A percentile compares a stretch with the other conserved stretches of the same genome.
phyloP scores from a whole-genome alignment of 75 land plant genomes.

The Pinus tabuliformis region DNA sequence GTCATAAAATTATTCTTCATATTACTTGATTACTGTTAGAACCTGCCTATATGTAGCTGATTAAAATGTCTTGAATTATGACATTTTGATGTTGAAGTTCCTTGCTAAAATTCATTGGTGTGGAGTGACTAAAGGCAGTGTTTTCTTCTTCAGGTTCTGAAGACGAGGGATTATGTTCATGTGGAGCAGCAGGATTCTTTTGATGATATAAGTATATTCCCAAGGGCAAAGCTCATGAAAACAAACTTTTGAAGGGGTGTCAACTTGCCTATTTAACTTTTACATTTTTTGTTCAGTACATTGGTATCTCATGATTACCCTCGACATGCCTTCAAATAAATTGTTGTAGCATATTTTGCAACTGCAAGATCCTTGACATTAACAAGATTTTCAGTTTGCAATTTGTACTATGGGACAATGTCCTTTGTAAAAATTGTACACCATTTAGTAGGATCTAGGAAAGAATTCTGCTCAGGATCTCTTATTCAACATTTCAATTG shows the following conservation, averaged over 20 bases:
- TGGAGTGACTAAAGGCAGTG: not conserved
- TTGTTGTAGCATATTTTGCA: conserved; percentile 14
- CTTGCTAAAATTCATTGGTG: not conserved
- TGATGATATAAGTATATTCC: conserved; percentile 49
- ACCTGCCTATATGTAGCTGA: too few relatives aligned
- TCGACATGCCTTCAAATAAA: not conserved
- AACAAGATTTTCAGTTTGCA: conserved; percentile 8
- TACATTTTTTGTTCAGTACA: conserved; percentile 2
- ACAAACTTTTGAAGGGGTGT: conserved; percentile 53
- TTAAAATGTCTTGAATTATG: too few relatives aligned
- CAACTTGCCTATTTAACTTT: not conserved
- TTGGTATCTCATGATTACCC: not conserved
- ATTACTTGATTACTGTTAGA: too few relatives aligned
- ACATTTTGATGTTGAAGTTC: too few relatives aligned
- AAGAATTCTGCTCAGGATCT: not conserved
- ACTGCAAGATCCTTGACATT: conserved; percentile 6
- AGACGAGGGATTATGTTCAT: conserved; percentile 86
- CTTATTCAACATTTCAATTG: conserved; percentile 9
- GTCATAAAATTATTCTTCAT: too few relatives aligned
- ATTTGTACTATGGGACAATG: conserved; percentile 11
- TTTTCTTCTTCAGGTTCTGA: conserved; percentile 70
- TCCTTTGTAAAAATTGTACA: not conserved
- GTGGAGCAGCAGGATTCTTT: conserved; percentile 72
- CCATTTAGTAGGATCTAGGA: not conserved
- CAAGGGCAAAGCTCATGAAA: conserved; percentile 72